Base-by-base conservation (phyloP, 306 rosid species). In the Phaseolus lunatus region DNA sequence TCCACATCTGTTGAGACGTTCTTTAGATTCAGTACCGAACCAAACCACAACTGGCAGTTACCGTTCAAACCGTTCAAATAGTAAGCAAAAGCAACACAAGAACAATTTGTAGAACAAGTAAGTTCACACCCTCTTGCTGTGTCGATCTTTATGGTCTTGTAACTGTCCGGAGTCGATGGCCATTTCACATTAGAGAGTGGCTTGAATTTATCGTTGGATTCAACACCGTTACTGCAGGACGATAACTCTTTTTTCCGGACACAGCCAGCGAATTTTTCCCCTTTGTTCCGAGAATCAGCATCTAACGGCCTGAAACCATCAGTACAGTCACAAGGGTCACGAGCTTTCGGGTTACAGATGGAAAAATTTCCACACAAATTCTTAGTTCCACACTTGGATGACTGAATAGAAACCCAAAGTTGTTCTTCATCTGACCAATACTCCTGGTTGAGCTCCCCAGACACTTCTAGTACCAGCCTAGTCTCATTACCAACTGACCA, bases 391-490 rank as follows among this genome's bases (percentile, higher is more conserved):
- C 85, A 77, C 71, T 54, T 64, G 1, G 65, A 71, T 33, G 71
- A 77, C 18, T 31, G 27, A 2, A 12, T 0, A 44, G 74, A 22
- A 54, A 71, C n/a, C 79, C 79, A 82, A n/a, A 12, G 2, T 3
- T 3, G 71, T 4, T 1, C 1, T 8, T 77, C n/a, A 2, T 63
- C 22, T 0, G 70, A 82, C 82, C 75, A 77, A 9, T 1, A 0
- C 11, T 52, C 56, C n/a, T 22, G 20, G 15, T 54, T 54, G 35
- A 77, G 79, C 61, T 77, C 82, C 20, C 85, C 82, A n/a, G 82
- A 53, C 10, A 54, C 79, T 77, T 71, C 66, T 10, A 82, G 69
- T 12, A 77, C 75, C 56, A 82, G 0, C 1, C 39, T 50, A 77
- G 57, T 43, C 7, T 59, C 9, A 62, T 24, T 16, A 24, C 2